Evolutionary conservation across 441 rosid species (phyloP).

Genomic region (Geranium incanum): DNA sequence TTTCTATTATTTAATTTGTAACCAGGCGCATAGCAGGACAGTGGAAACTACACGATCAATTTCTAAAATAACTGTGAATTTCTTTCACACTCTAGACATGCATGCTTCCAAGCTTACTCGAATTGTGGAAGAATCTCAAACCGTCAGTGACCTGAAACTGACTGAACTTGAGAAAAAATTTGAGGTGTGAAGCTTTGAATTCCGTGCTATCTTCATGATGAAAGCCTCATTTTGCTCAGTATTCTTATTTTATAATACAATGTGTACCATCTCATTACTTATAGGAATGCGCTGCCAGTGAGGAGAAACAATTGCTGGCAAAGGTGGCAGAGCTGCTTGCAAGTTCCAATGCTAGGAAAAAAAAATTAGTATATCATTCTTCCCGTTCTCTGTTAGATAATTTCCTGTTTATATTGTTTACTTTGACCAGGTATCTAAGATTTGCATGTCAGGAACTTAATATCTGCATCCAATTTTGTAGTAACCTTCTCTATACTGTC

Average conservation of each 20-base stretch:
- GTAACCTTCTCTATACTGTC: constrained; percentile 11
- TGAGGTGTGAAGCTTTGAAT: not conserved
- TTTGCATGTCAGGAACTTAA: constrained; percentile 13
- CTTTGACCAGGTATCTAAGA: not conserved
- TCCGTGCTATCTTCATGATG: not conserved
- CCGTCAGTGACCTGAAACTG: not conserved
- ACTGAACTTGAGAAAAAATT: constrained; percentile 6
- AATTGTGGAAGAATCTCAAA: constrained; percentile 7
- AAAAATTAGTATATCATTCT: constrained; percentile 14
- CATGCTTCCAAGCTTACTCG: constrained; percentile 6
- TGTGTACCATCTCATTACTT: not conserved
- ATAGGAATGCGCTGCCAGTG: constrained; percentile 20
- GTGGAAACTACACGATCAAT: constrained; percentile 8
- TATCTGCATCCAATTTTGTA: not conserved
- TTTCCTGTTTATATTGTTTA: constrained; percentile 7
- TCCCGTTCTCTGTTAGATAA: too few relatives aligned
- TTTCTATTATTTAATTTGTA: not conserved
- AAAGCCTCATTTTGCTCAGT: not conserved
- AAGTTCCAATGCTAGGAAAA: constrained; percentile 19
- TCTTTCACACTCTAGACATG: constrained; percentile 7
- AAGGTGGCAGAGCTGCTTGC: constrained; percentile 21
- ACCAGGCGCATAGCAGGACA: constrained; percentile 1
- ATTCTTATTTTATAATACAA: not conserved
- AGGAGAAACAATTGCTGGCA: constrained; percentile 19
- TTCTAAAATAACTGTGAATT: not conserved